Percentiles rank a stretch among this genome's conserved stretches.
phyloP scores from a whole-genome alignment of 2,329 filamentous ascomycete species.

The Incumbomyces delicatus region DNA sequence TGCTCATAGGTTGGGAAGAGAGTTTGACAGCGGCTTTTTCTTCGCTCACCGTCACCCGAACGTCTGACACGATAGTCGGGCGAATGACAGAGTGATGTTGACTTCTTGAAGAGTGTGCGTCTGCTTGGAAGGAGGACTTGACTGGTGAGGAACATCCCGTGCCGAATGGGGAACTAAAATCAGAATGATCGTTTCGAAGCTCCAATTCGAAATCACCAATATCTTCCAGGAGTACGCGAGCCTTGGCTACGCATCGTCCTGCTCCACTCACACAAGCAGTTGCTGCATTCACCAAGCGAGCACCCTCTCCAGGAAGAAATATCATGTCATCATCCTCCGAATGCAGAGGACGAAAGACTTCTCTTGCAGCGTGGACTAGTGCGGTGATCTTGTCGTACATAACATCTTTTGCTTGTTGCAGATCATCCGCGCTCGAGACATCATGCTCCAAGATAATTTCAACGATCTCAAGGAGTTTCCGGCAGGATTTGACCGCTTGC shows the following conservation, averaged over 20 bases:
- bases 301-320: slow-evolving; percentile 70
- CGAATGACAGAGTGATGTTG: neutral
- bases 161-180: neutral
- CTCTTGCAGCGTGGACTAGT: slow-evolving; percentile 69
- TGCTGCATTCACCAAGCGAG: slow-evolving; percentile 63
- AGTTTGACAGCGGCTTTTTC: neutral
- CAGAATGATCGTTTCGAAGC: slow-evolving; percentile 2
- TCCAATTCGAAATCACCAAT: slow-evolving; percentile 72
- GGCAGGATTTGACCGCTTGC: slow-evolving; percentile 72
- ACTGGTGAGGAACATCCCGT: neutral
- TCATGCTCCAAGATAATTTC: slow-evolving; percentile 75
- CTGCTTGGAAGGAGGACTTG: neutral
- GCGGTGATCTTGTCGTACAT: slow-evolving; percentile 75
- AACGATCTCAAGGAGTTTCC: slow-evolving; percentile 66
- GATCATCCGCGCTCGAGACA: slow-evolving; percentile 52
- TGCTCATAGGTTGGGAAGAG: neutral
- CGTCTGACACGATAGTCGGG: neutral
- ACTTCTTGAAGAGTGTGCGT: neutral
- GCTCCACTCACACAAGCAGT: slow-evolving; percentile 83
- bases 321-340: slow-evolving; percentile 63
- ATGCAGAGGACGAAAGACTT: slow-evolving; percentile 63
- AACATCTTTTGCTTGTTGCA: slow-evolving; percentile 59
- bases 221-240: slow-evolving; percentile 73
- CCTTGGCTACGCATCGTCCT: slow-evolving; percentile 82
- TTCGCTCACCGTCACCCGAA: neutral